Conservation (phyloP, 2,329 filamentous ascomycete species). For the Coleophoma crateriformis region DNA sequence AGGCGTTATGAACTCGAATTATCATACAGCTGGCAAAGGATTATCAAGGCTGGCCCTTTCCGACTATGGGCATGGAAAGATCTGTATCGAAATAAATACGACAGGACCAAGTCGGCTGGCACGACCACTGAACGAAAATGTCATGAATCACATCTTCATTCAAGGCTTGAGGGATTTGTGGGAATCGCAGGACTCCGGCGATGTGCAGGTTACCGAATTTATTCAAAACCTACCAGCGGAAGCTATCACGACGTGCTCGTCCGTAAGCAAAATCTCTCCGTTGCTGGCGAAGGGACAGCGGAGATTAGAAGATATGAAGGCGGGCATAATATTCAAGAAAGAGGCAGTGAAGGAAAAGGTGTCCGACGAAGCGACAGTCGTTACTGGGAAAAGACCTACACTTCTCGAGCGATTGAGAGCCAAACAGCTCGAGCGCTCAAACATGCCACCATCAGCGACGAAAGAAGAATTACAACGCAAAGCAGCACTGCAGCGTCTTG, state of each 20-base stretch:
- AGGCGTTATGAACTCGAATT: constrained; percentile 45
- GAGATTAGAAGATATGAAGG: constrained; percentile 64
- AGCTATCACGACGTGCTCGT: constrained; percentile 44
- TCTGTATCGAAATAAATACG: constrained; percentile 50
- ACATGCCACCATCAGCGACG: constrained; percentile 37
- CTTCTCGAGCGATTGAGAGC: constrained; percentile 71
- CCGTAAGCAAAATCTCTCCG: constrained; percentile 46
- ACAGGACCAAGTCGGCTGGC: constrained; percentile 20
- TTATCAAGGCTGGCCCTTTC: constrained; percentile 32
- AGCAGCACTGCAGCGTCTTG: constrained; percentile 60
- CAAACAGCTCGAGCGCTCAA: constrained; percentile 54
- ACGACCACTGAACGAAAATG: constrained; percentile 41
- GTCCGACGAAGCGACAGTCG: constrained; percentile 4
- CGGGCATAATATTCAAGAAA: constrained; percentile 48
- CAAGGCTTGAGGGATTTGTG: constrained; percentile 43
- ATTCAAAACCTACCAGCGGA: constrained; percentile 51
- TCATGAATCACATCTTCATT: constrained; percentile 49
- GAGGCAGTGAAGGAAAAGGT: constrained; percentile 32
- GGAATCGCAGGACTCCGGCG: constrained; percentile 17
- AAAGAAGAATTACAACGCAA: constrained; percentile 53
- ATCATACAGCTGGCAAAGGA: constrained; percentile 28
- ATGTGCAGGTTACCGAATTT: constrained; percentile 31
- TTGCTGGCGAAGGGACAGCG: constrained; percentile 61
- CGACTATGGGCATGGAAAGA: constrained; percentile 47
- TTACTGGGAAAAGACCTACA: constrained; percentile 45